Evolutionary conservation across 2,329 filamentous ascomycete species (phyloP).

Genomic region (Claviceps sorghi): DNA sequence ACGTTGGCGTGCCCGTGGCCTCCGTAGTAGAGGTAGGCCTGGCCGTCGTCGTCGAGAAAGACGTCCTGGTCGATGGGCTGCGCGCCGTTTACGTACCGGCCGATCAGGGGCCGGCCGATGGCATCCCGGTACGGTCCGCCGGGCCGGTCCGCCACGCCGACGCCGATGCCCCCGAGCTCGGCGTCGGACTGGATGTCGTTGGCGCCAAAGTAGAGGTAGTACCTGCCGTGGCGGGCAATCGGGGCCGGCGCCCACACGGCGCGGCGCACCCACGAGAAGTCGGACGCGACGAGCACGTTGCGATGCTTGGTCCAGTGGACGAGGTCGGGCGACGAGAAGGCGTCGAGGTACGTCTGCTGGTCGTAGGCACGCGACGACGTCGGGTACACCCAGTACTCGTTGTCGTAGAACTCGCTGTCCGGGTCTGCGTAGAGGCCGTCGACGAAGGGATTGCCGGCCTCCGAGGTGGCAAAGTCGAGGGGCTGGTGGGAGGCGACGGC

Average conservation of each 20-base stretch:
- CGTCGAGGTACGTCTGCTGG: constrained; percentile 34
- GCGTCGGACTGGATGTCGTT: constrained; percentile 27
- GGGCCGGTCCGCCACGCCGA: constrained; percentile 19
- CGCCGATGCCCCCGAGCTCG: constrained; percentile 25
- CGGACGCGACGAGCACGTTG: constrained; percentile 22
- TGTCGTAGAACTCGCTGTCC: constrained; percentile 30
- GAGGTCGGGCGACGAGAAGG: constrained; percentile 34
- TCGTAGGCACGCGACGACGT: constrained; percentile 30
- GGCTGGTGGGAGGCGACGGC: background rate
- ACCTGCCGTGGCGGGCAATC: constrained; percentile 26
- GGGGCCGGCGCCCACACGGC: constrained; percentile 35
- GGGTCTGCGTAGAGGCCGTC: constrained; percentile 37
- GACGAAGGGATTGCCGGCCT: constrained; percentile 32
- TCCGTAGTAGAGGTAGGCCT: constrained; percentile 28
- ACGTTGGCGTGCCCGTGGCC: constrained; percentile 24
- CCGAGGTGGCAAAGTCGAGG: constrained; percentile 24
- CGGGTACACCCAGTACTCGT: constrained; percentile 33
- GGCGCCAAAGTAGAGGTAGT: constrained; percentile 36
- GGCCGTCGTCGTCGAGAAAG: constrained; percentile 27
- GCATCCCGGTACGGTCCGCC: constrained; percentile 23
- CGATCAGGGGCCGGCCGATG: constrained; percentile 20
- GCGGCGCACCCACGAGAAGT: constrained; percentile 26
- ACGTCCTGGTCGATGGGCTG: constrained; percentile 29
- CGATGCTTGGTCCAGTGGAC: constrained; percentile 33
- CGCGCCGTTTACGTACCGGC: constrained; percentile 27